Evolutionary conservation across 192 early-diverging fungal species (phyloP).

Genomic region (Chytriomyces hyalinus): DNA sequence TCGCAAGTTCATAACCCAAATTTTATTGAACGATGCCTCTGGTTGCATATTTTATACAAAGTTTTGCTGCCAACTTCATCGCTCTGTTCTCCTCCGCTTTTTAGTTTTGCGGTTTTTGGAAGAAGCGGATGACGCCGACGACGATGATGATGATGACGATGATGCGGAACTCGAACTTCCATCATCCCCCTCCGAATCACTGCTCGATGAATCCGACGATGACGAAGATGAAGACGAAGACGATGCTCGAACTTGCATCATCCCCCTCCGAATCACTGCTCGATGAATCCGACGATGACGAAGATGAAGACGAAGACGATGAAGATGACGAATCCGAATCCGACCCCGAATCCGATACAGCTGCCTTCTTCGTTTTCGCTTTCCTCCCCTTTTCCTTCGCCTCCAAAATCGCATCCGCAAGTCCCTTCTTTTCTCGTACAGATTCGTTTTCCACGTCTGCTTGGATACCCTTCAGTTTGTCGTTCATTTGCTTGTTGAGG

Average conservation of each 20-base stretch:
- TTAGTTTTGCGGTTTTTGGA: not conserved
- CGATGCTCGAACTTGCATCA: not conserved
- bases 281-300: slow-evolving; percentile 1
- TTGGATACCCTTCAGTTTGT: not conserved
- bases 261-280: slow-evolving; percentile 1
- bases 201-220: not conserved
- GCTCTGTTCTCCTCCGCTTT: not conserved
- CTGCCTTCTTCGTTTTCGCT: not conserved
- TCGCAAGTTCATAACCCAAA: too few relatives aligned
- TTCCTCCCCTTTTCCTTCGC: slow-evolving; percentile 13
- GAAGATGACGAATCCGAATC: not conserved
- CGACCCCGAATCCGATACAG: slow-evolving; percentile 18
- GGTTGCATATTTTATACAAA: too few relatives aligned
- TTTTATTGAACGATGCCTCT: too few relatives aligned
- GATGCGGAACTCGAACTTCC: not conserved
- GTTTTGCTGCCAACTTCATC: too few relatives aligned
- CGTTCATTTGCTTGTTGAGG: not conserved
- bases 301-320: not conserved
- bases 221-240: not conserved
- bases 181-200: not conserved
- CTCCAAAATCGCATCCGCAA: slow-evolving; percentile 19
- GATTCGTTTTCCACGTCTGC: not conserved
- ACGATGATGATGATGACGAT: not conserved
- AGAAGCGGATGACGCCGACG: not conserved
- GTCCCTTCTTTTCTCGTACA: not conserved